Conservation (phyloP, 768 basidiomycete genomes). For the Hortiboletus campestris region DNA sequence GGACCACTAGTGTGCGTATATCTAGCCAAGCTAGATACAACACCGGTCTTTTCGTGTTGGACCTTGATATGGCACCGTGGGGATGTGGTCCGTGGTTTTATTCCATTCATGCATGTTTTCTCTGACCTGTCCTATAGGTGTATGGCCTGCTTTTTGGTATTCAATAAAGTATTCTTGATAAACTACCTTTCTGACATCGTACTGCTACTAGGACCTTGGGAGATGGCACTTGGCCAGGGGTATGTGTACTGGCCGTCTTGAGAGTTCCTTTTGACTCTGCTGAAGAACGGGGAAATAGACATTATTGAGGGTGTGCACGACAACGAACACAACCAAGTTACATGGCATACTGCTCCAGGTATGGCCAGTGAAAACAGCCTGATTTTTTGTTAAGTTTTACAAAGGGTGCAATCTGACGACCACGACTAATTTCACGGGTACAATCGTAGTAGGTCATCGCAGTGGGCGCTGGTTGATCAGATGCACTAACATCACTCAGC, state of each 20-base stretch:
- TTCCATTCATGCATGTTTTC: background rate
- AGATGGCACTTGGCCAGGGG: slow-evolving; percentile 59
- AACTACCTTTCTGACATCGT: slow-evolving; percentile 1
- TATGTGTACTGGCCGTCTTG: slow-evolving; percentile 33
- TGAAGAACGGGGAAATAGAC: slow-evolving; percentile 75
- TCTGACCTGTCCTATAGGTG: slow-evolving; percentile 40
- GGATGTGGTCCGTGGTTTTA: slow-evolving; percentile 63
- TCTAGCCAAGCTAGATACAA: slow-evolving; percentile 62
- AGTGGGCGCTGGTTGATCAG: background rate
- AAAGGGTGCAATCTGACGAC: slow-evolving; percentile 59
- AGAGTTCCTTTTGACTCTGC: slow-evolving; percentile 6
- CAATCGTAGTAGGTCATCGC: slow-evolving; percentile 51
- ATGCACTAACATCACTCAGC: slow-evolving; percentile 28
- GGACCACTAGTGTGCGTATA: slow-evolving; percentile 64
- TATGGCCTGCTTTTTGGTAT: slow-evolving; percentile 85
- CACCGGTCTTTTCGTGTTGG: slow-evolving; percentile 81
- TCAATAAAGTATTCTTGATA: background rate
- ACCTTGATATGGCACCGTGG: slow-evolving; percentile 81
- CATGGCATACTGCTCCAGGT: slow-evolving; percentile 74
- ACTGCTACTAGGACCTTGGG: slow-evolving; percentile 37
- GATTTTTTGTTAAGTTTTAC: slow-evolving; percentile 2
- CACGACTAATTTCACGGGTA: slow-evolving; percentile 58
- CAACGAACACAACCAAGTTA: slow-evolving; percentile 81
- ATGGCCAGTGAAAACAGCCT: background rate
- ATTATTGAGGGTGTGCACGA: slow-evolving; percentile 85